Conservation (phyloP, 2,329 filamentous ascomycete genomes). For the Diaporthe ampelina region DNA sequence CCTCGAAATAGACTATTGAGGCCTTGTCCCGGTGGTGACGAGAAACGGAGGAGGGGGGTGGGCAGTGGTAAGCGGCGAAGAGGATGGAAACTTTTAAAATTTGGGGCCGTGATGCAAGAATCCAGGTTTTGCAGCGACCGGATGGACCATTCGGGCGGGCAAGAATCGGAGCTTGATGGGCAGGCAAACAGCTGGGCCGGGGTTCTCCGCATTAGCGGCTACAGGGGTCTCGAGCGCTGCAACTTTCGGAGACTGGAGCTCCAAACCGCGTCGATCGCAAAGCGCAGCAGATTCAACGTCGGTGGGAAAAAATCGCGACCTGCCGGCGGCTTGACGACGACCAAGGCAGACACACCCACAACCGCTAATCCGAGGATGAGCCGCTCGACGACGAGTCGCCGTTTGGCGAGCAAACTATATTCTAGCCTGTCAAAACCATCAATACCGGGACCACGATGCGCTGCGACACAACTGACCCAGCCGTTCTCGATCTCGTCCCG, state of each 20-base stretch:
- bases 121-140: constrained; percentile 37
- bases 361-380: constrained; percentile 54
- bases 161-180: constrained; percentile 38
- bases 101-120: constrained; percentile 37
- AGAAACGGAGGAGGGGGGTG: constrained; percentile 14
- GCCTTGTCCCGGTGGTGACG: constrained; percentile 21
- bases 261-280: constrained; percentile 6
- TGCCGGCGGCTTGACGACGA: constrained; percentile 8
- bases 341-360: constrained; percentile 47
- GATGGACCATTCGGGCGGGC: constrained; percentile 22
- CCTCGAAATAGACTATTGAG: constrained; percentile 43
- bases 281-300: constrained; percentile 25
- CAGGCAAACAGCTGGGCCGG: constrained; percentile 31
- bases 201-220: constrained; percentile 36
- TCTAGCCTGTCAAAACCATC: constrained; percentile 48
- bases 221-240: constrained; percentile 30
- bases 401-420: constrained; percentile 57
- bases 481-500: constrained; percentile 40
- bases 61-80: not conserved
- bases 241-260: constrained; percentile 26
- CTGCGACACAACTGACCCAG: constrained; percentile 27
- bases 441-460: constrained; percentile 35
- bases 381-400: constrained; percentile 57
- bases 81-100: constrained; percentile 34
- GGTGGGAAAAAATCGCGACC: constrained; percentile 39